Evolutionary conservation across 1,284 basidiomycete genomes (phyloP), one percentile per base, ranked within the genome.

Genomic region (Schizopora paradoxa): DNA sequence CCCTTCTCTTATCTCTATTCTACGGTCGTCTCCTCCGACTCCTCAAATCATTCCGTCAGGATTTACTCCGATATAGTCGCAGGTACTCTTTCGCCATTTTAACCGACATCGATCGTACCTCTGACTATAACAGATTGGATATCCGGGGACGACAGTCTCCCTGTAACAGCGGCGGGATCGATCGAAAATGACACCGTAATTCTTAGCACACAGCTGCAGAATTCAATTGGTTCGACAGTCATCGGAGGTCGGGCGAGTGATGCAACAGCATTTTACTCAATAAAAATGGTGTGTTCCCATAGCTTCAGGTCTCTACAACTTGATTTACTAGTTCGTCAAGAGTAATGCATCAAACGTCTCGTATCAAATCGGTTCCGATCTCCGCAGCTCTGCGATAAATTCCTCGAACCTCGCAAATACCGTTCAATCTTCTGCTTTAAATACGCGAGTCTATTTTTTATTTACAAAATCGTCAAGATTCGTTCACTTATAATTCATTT

Each of bases 1-100:
- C 68, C 70, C 2, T 69, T 70, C 53, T 56, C 64, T 14, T 70
- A 74, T 49, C 42, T 73, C 34, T 59, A 59, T 37, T 41, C 72
- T 26, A 62, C 66, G 22, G 64, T 59, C 13, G 45, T 47, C 11
- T 60, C 68, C 1, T 58, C 51, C 0, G 70, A 72, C 47, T 62
- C 61, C 2, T 28, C 54, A n/a, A 8, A 60, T 4, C 65, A 67
- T 48, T 51, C 51, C 27, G 55, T 73, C 7, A 61, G 68, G 47
- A 27, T 69, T 4, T 70, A 73, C 54, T 58, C 64, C 3, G 66
- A 68, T 50, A 56, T 66, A 21, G 62, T 50, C 41, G 62, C 43
- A 19, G 61, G 45, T 50, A 26, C 40, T 50, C 47, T 21, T 6
- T 23, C 14, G 4, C 22, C 23, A 21, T 10, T 33, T 29, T 11